Evolutionary conservation across 768 basidiomycete genomes (phyloP).

Genomic region (Tylopilus rubrobrunneus): DNA sequence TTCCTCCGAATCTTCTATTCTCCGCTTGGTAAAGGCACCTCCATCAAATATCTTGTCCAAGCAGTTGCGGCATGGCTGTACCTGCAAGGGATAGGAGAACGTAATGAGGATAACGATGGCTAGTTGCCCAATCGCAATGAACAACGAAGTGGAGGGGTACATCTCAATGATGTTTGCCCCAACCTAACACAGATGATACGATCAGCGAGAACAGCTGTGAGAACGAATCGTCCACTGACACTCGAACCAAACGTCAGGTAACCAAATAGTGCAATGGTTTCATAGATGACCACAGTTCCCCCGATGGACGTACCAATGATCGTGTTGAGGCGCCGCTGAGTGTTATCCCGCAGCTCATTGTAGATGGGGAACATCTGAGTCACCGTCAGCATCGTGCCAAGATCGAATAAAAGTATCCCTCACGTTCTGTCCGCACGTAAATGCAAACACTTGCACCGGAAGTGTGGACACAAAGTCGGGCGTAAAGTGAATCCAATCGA

Average conservation of each 20-base stretch:
- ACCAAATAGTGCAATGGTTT: conserved; percentile 82
- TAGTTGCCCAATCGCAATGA: conserved; percentile 89
- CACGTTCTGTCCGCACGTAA: conserved; percentile 92
- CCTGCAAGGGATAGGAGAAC: conserved; percentile 92
- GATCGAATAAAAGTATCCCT: conserved; percentile 22
- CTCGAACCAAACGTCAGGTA: conserved; percentile 92
- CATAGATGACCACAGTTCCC: conserved; percentile 77
- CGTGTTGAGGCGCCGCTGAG: conserved; percentile 80
- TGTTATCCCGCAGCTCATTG: conserved; percentile 83
- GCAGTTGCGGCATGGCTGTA: conserved; percentile 89
- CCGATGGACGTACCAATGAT: conserved; percentile 88
- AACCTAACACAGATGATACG: conserved; percentile 44
- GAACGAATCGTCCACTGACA: conserved; percentile 36
- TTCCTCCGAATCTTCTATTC: conserved; percentile 44
- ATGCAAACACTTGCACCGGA: conserved; percentile 92
- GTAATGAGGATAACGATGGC: conserved; percentile 89
- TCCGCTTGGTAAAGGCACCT: conserved; percentile 33
- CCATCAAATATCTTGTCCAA: conserved; percentile 83
- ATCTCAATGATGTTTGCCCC: conserved; percentile 93
- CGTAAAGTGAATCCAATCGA: conserved; percentile 69
- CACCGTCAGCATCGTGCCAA: conserved; percentile 2
- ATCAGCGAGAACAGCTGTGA: conserved; percentile 1
- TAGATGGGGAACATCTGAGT: conserved; percentile 85
- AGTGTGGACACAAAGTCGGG: conserved; percentile 79
- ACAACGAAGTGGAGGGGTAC: conserved; percentile 86